Percentiles rank a stretch among this genome's conserved stretches.
Evolutionary conservation across 306 rosid species (phyloP).

Genomic region (Sophora flavescens): DNA sequence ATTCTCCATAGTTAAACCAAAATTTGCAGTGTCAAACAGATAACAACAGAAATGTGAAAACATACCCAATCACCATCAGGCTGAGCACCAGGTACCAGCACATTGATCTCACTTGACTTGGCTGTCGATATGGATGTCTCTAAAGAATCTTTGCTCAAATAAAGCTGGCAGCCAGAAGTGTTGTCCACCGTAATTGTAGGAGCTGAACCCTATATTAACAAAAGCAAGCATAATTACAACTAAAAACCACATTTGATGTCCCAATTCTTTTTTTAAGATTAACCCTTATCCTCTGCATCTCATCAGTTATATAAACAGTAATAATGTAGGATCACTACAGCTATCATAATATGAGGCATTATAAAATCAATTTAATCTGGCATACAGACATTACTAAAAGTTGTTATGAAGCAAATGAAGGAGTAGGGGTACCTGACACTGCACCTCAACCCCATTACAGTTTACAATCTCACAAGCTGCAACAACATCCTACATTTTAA

Average conservation of each 20-base stretch:
- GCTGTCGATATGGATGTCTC: constrained; percentile 86
- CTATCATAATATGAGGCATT: constrained; percentile 23
- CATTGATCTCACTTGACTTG: constrained; percentile 95
- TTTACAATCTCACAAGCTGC: constrained; percentile 98
- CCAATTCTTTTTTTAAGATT: constrained; percentile 11
- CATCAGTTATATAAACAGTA: constrained; percentile 2
- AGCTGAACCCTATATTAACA: constrained; percentile 75
- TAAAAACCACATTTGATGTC: constrained; percentile 25
- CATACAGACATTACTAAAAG: constrained; percentile 34
- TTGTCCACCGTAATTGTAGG: constrained; percentile 96
- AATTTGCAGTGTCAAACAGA: neutral
- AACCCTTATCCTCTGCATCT: constrained; percentile 24
- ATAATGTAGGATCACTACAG: constrained; percentile 21
- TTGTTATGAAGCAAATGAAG: constrained; percentile 3
- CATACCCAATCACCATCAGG: constrained; percentile 94
- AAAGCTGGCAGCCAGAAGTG: constrained; percentile 88
- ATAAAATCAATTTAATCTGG: constrained; percentile 34
- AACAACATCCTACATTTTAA: constrained; percentile 87
- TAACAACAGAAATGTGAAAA: constrained; percentile 39
- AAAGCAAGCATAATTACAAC: constrained; percentile 34
- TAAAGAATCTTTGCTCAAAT: constrained; percentile 87
- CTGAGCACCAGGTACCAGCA: constrained; percentile 80
- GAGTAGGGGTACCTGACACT: constrained; percentile 76
- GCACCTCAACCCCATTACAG: constrained; percentile 94
- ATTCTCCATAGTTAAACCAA: constrained; percentile 5